These are phyloP conservation scores for Fusarium anthophilum DNA, from an alignment of 2,329 filamentous ascomycete species.

Conservation along the genomic window DNA sequence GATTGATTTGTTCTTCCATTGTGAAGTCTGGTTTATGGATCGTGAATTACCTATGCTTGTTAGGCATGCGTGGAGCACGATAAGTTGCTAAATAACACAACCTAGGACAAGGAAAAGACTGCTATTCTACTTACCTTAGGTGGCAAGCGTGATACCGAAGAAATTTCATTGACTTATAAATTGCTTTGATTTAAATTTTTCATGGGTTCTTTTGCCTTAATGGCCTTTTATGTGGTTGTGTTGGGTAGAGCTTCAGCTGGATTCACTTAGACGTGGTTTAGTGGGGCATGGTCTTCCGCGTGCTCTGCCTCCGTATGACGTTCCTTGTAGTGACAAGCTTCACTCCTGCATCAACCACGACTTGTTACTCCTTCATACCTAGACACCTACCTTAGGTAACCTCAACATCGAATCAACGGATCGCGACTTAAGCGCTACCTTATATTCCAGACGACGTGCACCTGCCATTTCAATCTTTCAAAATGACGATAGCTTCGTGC, in stretches of 20 bases:
- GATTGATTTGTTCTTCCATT: not conserved
- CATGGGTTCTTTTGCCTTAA: not conserved
- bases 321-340: conserved; percentile 15
- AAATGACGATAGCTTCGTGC: conserved; percentile 39
- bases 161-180: not conserved
- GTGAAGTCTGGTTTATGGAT: not conserved
- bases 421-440: not conserved
- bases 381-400: not conserved
- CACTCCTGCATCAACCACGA: conserved; percentile 1
- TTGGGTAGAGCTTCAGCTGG: not conserved
- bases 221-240: not conserved
- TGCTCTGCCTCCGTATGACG: conserved; percentile 24
- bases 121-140: not conserved
- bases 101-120: too few species aligned
- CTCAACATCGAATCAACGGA: not conserved
- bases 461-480: conserved; percentile 10
- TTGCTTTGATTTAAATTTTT: not conserved
- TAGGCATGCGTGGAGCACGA: not conserved
- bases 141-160: not conserved
- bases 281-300: conserved; percentile 18
- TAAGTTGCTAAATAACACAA: not conserved
- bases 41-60: not conserved
- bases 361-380: not conserved
- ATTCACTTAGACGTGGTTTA: not conserved
- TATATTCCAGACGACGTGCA: not conserved